Evolutionary conservation across 225 moss, liverwort and hornwort genomes (phyloP), one percentile per base, ranked within the genome.

Genomic region (Bryum argenteum): DNA sequence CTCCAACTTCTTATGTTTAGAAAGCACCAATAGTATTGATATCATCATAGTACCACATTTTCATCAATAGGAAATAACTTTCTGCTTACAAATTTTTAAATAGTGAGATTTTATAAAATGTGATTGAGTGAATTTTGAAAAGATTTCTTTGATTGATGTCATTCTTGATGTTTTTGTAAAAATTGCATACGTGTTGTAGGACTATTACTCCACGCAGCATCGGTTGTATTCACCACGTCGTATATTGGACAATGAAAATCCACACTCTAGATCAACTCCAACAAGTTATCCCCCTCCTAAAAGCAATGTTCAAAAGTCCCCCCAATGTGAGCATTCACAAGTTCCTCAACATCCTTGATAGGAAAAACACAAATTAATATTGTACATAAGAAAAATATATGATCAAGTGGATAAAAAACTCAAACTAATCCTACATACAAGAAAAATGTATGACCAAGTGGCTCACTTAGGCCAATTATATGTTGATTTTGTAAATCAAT

Each of bases 161-260:
- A 14, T 17, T 14, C 6, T 15, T 15, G 15, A 14, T 0, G 9
- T 3, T 56, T 14, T 9, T 6, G 3, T 0, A 19, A 9, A 22
- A 42, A 28, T 22, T 71, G 43, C 4, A 11, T 51, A 40, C 43
- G 37, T 64, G 8, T 10, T 79, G 22, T 74, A 79, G 70, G 73
- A 44, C 52, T 59, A 59, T 28, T 10, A 70, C 21, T 33, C 65
- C 15, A 43, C 0, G 10, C 61, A 67, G 0, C 64, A 19, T 4
- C 57, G 0, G 24, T 50, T 26, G 0, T 3, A 47, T 47, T 67
- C 63, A 3, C 40, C 9, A 0, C 64, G 59, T 14, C 69, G 42
- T 74, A 58, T 65, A 69, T 11, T 79, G n/a, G 44, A 1, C 13
- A n/a, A 70, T 28, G 69, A 64, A 1, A 38, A 41, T 70, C 58